Evolutionary conservation across 768 basidiomycete genomes (phyloP), one percentile per base, ranked within the genome.

Genomic region (Floccularia luteovirens): DNA sequence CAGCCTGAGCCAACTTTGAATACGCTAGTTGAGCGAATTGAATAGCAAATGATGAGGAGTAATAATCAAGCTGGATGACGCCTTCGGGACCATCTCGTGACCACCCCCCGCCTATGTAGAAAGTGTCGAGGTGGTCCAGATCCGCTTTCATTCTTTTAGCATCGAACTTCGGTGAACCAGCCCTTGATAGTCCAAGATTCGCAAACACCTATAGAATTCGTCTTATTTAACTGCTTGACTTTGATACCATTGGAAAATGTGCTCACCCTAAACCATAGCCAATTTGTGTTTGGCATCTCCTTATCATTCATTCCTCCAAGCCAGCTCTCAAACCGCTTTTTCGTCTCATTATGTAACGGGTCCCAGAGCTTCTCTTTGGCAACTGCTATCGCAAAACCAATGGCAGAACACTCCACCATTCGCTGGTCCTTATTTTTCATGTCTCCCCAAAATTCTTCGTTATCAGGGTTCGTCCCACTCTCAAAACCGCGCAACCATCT

Each of bases 261-360:
- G 59, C 73, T 31, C 42, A 78, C 82, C 42, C 83, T 69, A 60
- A 87, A 87, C 84, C 84, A 87, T 4, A 89, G 66, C 82, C 84
- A 86, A 50, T 87, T 87, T 5, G 83, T 86, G 52, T 86, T 82
- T 19, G 83, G 82, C 82, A 87, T 86, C 45, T 80, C 73, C 64
- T 85, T 86, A 57, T 81, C 79, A 52, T 85, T 87, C 72, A 87
- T 85, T 0, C 79, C 75, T 5, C 78, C 75, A 2, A 87, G 64
- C 79, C 84, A 87, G 8, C 60, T 60, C 46, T 76, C 81, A 27
- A 86, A 66, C 44, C 77, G 69, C 43, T 56, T 57, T 58, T 79
- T 79, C 8, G 68, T 73, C 43, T 68, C 60, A 2, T 66, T 61
- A 37, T 61, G 63, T n/a, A 83, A 55, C 12, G 70, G 70, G 51